Conservation (phyloP, 2,329 filamentous ascomycete species). For the Rhinocladiella similis region DNA sequence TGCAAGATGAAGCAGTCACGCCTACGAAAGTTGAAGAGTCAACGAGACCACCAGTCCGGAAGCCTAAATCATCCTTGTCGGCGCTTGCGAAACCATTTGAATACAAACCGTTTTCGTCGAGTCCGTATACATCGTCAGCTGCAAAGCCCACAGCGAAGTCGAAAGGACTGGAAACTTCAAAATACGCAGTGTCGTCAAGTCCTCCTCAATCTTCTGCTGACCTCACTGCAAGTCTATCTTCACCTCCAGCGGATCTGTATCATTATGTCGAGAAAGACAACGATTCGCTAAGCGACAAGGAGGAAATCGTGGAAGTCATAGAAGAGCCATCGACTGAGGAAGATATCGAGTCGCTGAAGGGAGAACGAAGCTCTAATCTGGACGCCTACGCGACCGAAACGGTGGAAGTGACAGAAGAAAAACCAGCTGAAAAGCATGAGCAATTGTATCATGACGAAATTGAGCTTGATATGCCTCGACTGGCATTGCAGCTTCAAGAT, state of each 20-base stretch:
- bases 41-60: constrained; percentile 29
- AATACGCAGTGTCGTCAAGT: constrained; percentile 15
- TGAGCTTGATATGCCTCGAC: constrained; percentile 6
- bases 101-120: constrained; percentile 40
- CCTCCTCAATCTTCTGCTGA: constrained; percentile 5
- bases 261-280: constrained; percentile 11
- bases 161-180: constrained; percentile 22
- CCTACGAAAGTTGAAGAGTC: neutral
- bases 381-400: neutral
- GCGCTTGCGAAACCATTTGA: constrained; percentile 71
- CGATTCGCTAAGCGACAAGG: constrained; percentile 10
- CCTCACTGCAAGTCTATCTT: constrained; percentile 32
- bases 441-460: constrained; percentile 3
- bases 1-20: neutral
- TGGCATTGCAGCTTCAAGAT: constrained; percentile 9
- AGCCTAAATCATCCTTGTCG: constrained; percentile 63
- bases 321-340: constrained; percentile 16
- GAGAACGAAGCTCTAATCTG: neutral
- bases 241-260: constrained; percentile 16
- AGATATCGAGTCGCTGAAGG: constrained; percentile 1
- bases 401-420: neutral
- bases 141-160: constrained; percentile 6
- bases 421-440: neutral
- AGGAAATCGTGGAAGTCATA: constrained; percentile 16
- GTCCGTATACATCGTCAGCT: constrained; percentile 31